Conservation (phyloP, 148 eudicot species). For the Nepenthes mirabilis region DNA sequence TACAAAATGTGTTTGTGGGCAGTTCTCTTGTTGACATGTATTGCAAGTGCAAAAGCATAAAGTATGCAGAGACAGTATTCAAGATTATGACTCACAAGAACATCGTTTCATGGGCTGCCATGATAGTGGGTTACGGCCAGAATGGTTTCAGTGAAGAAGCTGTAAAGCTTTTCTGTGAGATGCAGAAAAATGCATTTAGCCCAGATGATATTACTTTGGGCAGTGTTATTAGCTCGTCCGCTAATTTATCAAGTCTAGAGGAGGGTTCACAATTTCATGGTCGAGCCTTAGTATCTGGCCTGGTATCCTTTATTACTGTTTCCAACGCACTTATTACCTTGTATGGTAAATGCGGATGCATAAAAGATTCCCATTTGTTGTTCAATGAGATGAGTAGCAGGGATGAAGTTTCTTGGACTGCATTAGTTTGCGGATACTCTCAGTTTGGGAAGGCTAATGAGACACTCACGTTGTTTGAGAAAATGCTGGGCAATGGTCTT, state of each 20-base stretch:
- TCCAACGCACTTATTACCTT: slow-evolving; percentile 84
- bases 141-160: slow-evolving; percentile 75
- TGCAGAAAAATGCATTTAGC: slow-evolving; percentile 45
- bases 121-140: slow-evolving; percentile 79
- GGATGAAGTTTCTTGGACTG: slow-evolving; percentile 88
- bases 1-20: slow-evolving; percentile 53
- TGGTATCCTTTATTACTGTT: slow-evolving; percentile 52
- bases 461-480: slow-evolving; percentile 58
- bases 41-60: slow-evolving; percentile 54
- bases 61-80: slow-evolving; percentile 51
- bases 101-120: slow-evolving; percentile 78
- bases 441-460: slow-evolving; percentile 85
- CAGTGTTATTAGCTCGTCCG: slow-evolving; percentile 81
- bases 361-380: slow-evolving; percentile 57
- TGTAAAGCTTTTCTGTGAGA: slow-evolving; percentile 32
- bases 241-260: slow-evolving; percentile 69
- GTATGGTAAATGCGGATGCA: slow-evolving; percentile 84
- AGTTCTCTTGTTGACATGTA: slow-evolving; percentile 92
- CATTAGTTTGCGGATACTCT: slow-evolving; percentile 64
- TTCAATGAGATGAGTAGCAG: slow-evolving; percentile 51
- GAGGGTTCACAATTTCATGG: slow-evolving; percentile 86
- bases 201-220: slow-evolving; percentile 73
- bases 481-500: slow-evolving; percentile 62
- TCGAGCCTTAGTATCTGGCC: slow-evolving; percentile 60
- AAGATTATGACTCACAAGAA: slow-evolving; percentile 48